Evolutionary conservation across 192 early-diverging fungal genomes (phyloP), one percentile per base, ranked within the genome.

Genomic region (Dissophora globulifera): DNA sequence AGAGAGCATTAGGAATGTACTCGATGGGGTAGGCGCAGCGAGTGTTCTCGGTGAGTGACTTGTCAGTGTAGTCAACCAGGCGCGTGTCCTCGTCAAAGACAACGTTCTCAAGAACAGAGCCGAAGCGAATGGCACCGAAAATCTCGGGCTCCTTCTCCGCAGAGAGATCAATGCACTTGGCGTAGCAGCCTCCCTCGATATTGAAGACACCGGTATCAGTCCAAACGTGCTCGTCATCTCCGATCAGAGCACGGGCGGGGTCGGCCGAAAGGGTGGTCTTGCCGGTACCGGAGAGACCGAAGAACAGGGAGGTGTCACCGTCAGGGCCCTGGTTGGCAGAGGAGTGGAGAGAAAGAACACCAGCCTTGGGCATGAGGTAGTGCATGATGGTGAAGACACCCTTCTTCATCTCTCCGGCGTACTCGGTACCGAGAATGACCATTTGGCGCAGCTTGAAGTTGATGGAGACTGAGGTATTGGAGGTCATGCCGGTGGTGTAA

Each of bases 351-450:
- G 93, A 95, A 11, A 95, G 82, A 25, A 95, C 93, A 45, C 91
- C 91, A 38, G 85, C 85, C 89, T 95, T 96, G 71, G 96, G 96
- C 95, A 97, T 96, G 71, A 93, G 82, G 88, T 98, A 97, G 84
- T 98, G 95, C 96, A 98, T 96, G 57, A 98, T 93, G 46, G 95
- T 96, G 86, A 97, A 95, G 64, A 90, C 82, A 81, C 96, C 96
- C 91, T 98, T 98, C 88, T 98, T 98, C 96, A 98, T 98, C 85
- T 98, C 96, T 72, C 96, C 96, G 58, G 96, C 96, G 78, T 98
- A 98, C 82, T 97, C 92, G 67, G 95, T 95, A 58, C 96, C 96
- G 56, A 98, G 88, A 56, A 98, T 98, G 55, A 98, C 93, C 96
- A 98, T 98, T 83, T 98, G 93, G 47, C 82, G 79, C 74, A 92